Percentiles rank a stretch among this genome's conserved stretches.
Conservation (phyloP, 2,329 filamentous ascomycete species). For the Aspergillus quadrilineatus region DNA sequence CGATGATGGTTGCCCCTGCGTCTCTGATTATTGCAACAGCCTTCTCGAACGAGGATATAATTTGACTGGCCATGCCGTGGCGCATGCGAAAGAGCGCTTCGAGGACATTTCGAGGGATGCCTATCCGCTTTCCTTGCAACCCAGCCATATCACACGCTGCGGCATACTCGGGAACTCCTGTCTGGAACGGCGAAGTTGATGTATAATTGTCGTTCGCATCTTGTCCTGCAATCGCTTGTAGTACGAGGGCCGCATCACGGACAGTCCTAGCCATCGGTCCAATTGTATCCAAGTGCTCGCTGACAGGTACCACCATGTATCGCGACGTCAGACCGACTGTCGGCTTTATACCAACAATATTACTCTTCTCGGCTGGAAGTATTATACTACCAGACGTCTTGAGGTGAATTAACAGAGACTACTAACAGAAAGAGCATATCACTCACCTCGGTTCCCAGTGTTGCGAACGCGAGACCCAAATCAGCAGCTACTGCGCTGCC, state of each 20-base stretch:
- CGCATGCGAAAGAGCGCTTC: conserved; percentile 33
- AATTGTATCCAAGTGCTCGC: conserved; percentile 56
- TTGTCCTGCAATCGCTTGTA: conserved; percentile 59
- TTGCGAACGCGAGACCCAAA: conserved; percentile 59
- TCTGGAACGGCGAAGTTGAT: conserved; percentile 55
- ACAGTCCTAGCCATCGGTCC: conserved; percentile 60
- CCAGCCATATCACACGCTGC: conserved; percentile 55
- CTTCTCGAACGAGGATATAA: conserved; percentile 56
- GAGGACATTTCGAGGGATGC: conserved; percentile 62
- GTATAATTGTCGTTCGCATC: conserved; percentile 59
- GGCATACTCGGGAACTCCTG: conserved; percentile 59
- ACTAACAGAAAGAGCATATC: not conserved
- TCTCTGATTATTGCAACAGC: conserved; percentile 54
- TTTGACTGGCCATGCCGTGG: conserved; percentile 35
- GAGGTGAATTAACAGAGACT: not conserved
- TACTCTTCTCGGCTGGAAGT: conserved; percentile 55
- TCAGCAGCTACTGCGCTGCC: conserved; percentile 62
- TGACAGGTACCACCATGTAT: conserved; percentile 63
- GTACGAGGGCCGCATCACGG: conserved; percentile 57
- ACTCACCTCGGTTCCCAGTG: conserved; percentile 58
- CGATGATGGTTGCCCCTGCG: conserved; percentile 61
- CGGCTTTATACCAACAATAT: conserved; percentile 67
- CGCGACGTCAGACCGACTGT: conserved; percentile 64
- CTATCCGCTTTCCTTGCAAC: conserved; percentile 60
- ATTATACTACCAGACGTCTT: conserved; percentile 64